Base-by-base conservation (phyloP, 2,329 filamentous ascomycete species). In the Sarocladium kiliense region DNA sequence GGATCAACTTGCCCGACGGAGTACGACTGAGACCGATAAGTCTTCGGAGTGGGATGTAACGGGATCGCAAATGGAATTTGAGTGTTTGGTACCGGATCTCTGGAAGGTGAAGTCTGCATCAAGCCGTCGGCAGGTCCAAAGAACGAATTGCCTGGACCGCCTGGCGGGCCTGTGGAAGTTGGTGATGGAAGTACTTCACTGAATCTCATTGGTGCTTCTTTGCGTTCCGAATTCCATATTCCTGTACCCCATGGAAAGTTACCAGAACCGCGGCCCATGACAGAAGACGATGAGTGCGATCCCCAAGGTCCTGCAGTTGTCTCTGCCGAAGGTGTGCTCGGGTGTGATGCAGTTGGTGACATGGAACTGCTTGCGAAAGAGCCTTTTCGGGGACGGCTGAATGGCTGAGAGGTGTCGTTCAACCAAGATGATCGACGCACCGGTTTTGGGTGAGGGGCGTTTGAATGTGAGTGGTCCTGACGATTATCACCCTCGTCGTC, bases 11-110 rank as follows among this genome's bases (percentile, higher is more conserved):
- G 92, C 3, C 92, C 92, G 49, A 96, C 93, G 0, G 93, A 97
- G 70, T 97, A 97, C 3, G 94, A 97, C 70, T 97, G 91, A 5
- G 94, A 99, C 42, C 94, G 86, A 64, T 96, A 94, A 1, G 90
- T 91, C 71, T 97, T 97, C 1, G 89, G 89, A 0, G 90, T 94
- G 1, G 93, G 91, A 59, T 96, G 89, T 19, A 96, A 77, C 3
- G 91, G 91, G 61, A 96, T 95, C 6, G 89, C 81, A 64, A 96
- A 96, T 1, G 91, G 89, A 54, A 96, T 88, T 59, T 93, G 84
- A 61, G 78, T 71, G 58, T 81, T 86, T 41, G 75, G 74, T 32
- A 69, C 78, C 62, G 69, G 78, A 62, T 80, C 81, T 65, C 77
- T 77, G 47, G 74, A 75, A 47, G 76, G 76, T 34, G 80, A 79